phyloP scores from a whole-genome alignment of 139 green algal species.

The Volvox africanus region DNA sequence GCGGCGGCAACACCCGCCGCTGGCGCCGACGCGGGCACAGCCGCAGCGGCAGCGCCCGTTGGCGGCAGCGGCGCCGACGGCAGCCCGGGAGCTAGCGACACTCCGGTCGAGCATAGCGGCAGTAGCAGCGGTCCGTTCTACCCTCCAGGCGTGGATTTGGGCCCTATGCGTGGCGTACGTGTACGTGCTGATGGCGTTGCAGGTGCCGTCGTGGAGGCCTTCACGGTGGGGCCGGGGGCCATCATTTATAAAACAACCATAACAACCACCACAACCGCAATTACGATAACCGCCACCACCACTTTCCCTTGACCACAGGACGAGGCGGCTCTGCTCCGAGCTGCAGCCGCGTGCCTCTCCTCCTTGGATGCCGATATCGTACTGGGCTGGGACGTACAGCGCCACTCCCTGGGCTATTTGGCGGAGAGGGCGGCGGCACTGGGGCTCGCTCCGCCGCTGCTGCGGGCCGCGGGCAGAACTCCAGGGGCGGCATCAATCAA shows the following conservation, averaged over 20 bases:
- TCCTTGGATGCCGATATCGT: conserved; percentile 94
- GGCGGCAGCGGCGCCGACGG: neutral
- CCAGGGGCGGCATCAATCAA: conserved; percentile 53
- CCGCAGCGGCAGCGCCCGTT: neutral
- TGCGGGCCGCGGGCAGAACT: conserved; percentile 75
- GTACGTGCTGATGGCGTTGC: neutral
- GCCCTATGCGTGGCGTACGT: neutral
- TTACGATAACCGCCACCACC: neutral
- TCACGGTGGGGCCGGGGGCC: conserved; percentile 30
- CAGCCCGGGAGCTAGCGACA: neutral
- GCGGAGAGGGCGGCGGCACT: conserved; percentile 68
- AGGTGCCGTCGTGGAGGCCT: conserved; percentile 55
- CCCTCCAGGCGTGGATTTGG: neutral
- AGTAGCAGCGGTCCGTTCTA: neutral
- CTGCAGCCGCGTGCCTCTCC: conserved; percentile 70
- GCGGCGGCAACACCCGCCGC: neutral
- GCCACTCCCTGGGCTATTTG: conserved; percentile 89
- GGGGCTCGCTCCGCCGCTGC: conserved; percentile 63
- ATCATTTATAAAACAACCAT: neutral
- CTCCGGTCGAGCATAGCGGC: neutral
- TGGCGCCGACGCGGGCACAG: neutral
- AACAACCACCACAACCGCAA: neutral
- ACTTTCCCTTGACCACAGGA: conserved; percentile 41
- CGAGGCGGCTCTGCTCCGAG: conserved; percentile 75
- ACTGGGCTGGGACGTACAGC: conserved; percentile 92